Evolutionary conservation across 805 yeast genomes (phyloP), one percentile per base, ranked within the genome.

Genomic region (Suhomyces tanzawaensis): DNA sequence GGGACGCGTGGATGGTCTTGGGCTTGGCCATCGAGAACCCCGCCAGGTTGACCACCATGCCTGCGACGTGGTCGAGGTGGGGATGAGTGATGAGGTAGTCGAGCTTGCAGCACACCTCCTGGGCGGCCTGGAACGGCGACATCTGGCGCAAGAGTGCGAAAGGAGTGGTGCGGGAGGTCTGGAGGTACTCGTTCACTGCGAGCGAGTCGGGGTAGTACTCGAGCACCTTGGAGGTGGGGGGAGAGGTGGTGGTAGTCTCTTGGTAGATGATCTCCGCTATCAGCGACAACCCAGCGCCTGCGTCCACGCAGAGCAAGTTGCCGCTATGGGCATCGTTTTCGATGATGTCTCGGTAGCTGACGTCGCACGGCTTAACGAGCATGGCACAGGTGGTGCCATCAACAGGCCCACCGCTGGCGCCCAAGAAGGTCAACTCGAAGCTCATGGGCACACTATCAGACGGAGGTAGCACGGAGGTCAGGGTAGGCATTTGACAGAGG

Each of bases 321-420:
- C 17, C 70, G 61, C 28, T 67, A 60, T 3, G 53, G 36, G 7
- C 56, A 3, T 51, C 41, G 11, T 53, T 32, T 8, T 46, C 42
- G 4, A 63, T 47, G 19, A 72, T 62, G 8, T 64, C 58, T n/a
- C 46, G 40, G 52, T 76, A 81, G 1, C 73, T 46, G 3, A 71
- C 39, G 4, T 51, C 28, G 2, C 71, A 51, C 0, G 88, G 81
- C 51, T 85, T 84, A 14, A 89, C 47, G 37, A 89, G 61, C 42
- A 80, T 74, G 2, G 86, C 71, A 46, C 91, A 86, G 3, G 84
- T 85, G 13, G 71, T 64, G 5, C 81, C 75, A 22, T 85, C 93
- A 9, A 80, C 54, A 0, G 96, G 96, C 2, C 96, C 96, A 5
- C 96, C 96, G 2, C 86, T 76, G 17, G 85, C 76, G 5, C 96